Evolutionary conservation across 2,329 filamentous ascomycete species (phyloP), one percentile per base, ranked within the genome.

Genomic region (Fusarium chuoi): DNA sequence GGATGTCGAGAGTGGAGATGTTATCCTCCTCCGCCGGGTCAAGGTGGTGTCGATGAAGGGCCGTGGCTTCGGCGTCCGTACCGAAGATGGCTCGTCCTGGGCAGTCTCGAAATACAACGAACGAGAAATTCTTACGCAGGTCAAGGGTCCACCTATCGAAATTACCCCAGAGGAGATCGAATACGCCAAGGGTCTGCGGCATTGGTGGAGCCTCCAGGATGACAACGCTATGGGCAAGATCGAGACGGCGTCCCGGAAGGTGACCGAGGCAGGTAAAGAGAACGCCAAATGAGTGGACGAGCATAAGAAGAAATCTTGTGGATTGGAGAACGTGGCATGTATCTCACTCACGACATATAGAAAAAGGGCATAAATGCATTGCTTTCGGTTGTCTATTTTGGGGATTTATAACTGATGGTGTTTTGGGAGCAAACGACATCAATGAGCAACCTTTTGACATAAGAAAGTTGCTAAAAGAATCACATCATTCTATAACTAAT

Each of bases 101-200:
- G 90, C 88, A 5, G 88, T 92, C 7, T 91, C 89, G 70, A 88
- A 90, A 73, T 80, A 81, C 44, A 80, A 80, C 7, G 80, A 82
- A 51, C 77, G 79, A 59, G 79, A 82, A 63, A 78, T 79, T 76
- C 80, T 85, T 48, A 82, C 87, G 46, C 87, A 91, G 81, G 87
- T 91, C 59, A 87, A 85, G 68, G 90, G 89, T 1, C 88, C 89
- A 60, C 89, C 89, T 1, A 85, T 92, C 26, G 90, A 92, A 80
- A 84, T 88, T 68, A 83, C 83, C 35, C 82, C 84, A 20, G 82
- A 80, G 35, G 90, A 91, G 80, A 82, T 81, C 56, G 82, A 81
- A 35, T 87, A 89, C 73, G 85, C 88, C 61, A 78, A 78, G 51
- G 82, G 84, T 60, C 79, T 92, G 71, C 84, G 83, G 71, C 82